These are phyloP conservation scores for Hypoxylon sp. DNA, from an alignment of 2,329 filamentous ascomycete species.

Conservation along the genomic window DNA sequence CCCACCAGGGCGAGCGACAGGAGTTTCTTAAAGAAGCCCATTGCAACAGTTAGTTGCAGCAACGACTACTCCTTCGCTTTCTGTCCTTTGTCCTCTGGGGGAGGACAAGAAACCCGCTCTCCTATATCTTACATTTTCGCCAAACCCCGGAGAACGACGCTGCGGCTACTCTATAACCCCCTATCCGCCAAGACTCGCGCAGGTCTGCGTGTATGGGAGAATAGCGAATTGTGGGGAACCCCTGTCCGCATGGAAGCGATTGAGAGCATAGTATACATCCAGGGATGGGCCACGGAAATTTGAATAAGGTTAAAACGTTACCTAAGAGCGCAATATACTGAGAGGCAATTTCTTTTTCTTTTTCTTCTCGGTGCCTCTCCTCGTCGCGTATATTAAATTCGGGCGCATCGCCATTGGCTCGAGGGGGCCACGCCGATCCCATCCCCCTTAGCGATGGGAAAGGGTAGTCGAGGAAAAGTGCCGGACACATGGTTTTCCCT, in stretches of 20 bases:
- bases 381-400: conserved; percentile 36
- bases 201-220: conserved; percentile 38
- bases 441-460: conserved; percentile 42
- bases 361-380: conserved; percentile 5
- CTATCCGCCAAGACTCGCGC: conserved; percentile 36
- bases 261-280: conserved; percentile 19
- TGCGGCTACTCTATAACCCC: conserved; percentile 10
- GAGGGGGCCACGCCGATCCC: conserved; percentile 32
- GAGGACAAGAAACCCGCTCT: conserved; percentile 11
- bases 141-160: neutral
- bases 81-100: neutral
- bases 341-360: conserved; percentile 33
- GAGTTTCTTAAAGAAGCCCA: conserved; percentile 43
- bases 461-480: conserved; percentile 43
- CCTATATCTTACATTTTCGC: conserved; percentile 31
- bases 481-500: conserved; percentile 29
- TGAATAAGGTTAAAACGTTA: conserved; percentile 30
- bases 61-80: conserved; percentile 18
- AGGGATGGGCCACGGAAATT: conserved; percentile 18
- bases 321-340: conserved; percentile 35
- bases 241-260: conserved; percentile 33
- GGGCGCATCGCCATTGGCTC: conserved; percentile 25
- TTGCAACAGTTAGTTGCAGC: conserved; percentile 36
- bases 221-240: conserved; percentile 41
- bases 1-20: conserved; percentile 41